Evolutionary conservation across 148 eudicot genomes (phyloP), one percentile per base, ranked within the genome.

Genomic region (Vaccinium macrocarpon): DNA sequence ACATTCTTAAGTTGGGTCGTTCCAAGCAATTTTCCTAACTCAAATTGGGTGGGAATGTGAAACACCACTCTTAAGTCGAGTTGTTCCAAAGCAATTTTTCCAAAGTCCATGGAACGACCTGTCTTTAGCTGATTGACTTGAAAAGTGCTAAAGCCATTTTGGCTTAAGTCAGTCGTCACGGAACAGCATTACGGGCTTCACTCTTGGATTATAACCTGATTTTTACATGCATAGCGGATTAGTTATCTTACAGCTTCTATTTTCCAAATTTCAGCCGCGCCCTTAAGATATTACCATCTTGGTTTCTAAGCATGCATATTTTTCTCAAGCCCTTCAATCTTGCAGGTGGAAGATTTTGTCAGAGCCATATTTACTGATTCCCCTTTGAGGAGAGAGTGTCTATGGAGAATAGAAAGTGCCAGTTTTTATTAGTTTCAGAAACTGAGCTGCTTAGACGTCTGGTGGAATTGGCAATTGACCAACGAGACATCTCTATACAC

Each of bases 281-380:
- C 49, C 25, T 9, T 14, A 15, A 21, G 59, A 16, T 23, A 27
- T 55, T 56, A n/a, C 15, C 14, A 8, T 52, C 13, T 1, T 2
- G 15, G 21, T 32, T 12, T 21, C 19, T 57, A 0, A 9, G 16
- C 49, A 5, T 35, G 19, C 49, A 55, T 35, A 50, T 75, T 4
- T 35, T 76, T 86, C 50, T 53, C n/a, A 57, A 21, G 86, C 35
- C 82, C 49, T 76, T 53, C 29, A 53, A 57, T 55, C 72, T 82
- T 85, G 87, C 97, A 97, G 99, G 93, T 97, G 85, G 91, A 92
- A 83, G 98, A 97, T 89, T 97, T 97, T 82, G 90, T 97, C 87
- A 90, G 91, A 89, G 99, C 99, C 82, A 91, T 97, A 81, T 97
- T 97, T 84, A 89, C 99, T 10, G 99, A 97, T 89, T 95, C 98